phyloP scores from a whole-genome alignment of 495 filamentous ascomycete genomes.

The Durotheca rogersii region DNA sequence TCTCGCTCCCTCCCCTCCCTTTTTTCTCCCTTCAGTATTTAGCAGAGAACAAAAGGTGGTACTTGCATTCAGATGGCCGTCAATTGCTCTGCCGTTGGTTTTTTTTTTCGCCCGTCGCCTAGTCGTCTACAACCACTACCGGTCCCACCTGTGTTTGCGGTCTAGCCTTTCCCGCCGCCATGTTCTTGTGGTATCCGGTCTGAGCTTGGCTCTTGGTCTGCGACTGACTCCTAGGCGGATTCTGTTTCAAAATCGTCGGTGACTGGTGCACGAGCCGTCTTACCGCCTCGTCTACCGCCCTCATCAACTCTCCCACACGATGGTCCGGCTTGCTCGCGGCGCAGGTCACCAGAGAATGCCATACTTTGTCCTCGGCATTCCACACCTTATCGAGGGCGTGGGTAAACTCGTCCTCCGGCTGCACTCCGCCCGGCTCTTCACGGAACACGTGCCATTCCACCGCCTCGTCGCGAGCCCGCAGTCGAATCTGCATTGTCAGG shows the following conservation, averaged over 20 bases:
- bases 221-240: constrained; percentile 16
- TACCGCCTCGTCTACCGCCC: constrained; percentile 33
- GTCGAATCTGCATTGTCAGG: constrained; percentile 42
- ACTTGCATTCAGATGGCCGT: too few species aligned
- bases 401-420: constrained; percentile 45
- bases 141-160: constrained; percentile 19
- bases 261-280: constrained; percentile 28
- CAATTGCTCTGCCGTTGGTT: too few species aligned
- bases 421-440: constrained; percentile 17
- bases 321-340: constrained; percentile 36
- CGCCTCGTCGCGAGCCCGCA: constrained; percentile 35
- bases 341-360: constrained; percentile 36
- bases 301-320: constrained; percentile 40
- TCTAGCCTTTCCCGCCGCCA: constrained; percentile 23
- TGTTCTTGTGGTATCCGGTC: constrained; percentile 25
- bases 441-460: constrained; percentile 48
- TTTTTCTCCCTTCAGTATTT: too few species aligned
- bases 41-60: too few species aligned
- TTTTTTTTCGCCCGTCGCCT: constrained; percentile 1
- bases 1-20: too few species aligned
- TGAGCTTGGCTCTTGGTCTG: constrained; percentile 19
- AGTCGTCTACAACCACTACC: constrained; percentile 34
- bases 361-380: constrained; percentile 32
- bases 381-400: constrained; percentile 43
- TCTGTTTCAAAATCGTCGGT: constrained; percentile 26